phyloP scores from a whole-genome alignment of 2,329 filamentous ascomycete species.

The Ophiostoma sp. region DNA sequence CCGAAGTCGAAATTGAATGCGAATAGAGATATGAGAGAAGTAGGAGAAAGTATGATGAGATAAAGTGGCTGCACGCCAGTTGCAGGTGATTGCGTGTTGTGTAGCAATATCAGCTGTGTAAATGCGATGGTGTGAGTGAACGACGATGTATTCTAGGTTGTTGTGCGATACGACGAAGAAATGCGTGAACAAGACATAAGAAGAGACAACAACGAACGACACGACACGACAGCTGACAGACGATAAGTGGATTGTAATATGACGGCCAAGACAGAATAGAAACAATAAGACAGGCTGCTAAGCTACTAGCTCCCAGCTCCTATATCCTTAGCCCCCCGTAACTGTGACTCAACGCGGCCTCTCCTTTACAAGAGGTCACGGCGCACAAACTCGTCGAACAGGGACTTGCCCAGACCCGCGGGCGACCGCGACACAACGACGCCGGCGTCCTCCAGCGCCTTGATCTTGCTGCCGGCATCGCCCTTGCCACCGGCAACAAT shows the following conservation, averaged over 20 bases:
- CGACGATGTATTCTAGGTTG: no score
- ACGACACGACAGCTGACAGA: not conserved
- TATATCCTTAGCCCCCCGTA: not conserved
- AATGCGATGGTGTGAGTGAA: no score
- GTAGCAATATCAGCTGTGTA: no score
- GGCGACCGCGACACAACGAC: conserved; percentile 95
- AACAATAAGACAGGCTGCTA: not conserved
- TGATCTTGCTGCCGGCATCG: conserved; percentile 96
- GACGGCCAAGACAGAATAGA: not conserved
- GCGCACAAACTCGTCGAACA: conserved; percentile 94
- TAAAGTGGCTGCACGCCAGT: no score
- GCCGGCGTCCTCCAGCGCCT: conserved; percentile 84
- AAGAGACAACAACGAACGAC: not conserved
- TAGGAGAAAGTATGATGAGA: no score
- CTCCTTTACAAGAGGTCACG: conserved; percentile 76
- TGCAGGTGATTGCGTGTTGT: no score
- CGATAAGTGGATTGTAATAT: not conserved
- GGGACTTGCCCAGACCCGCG: conserved; percentile 82
- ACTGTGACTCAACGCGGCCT: not conserved
- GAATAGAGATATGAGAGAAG: no score
- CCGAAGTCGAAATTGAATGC: not conserved
- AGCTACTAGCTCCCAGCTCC: not conserved
- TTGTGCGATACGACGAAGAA: not conserved
- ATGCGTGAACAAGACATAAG: not conserved
- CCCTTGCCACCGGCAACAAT: conserved; percentile 98